phyloP scores from a whole-genome alignment of 345 rosid genomes.

The Salix udensis region DNA sequence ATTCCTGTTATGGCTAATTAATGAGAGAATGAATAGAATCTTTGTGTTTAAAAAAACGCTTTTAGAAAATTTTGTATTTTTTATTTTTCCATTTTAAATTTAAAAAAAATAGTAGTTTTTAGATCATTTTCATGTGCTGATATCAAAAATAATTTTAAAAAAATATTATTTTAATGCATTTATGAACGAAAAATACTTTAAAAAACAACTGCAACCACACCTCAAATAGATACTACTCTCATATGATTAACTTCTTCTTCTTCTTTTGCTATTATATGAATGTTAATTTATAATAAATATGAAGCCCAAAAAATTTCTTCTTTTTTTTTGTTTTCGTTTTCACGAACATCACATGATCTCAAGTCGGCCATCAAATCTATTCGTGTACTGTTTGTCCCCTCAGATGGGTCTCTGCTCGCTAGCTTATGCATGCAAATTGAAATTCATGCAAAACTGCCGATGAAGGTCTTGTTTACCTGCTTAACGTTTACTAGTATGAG shows the following conservation, averaged over 20 bases:
- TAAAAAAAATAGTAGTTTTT: fast-evolving
- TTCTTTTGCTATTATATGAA: background rate
- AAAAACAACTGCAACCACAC: no score
- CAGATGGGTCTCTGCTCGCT: background rate
- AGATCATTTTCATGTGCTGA: no score
- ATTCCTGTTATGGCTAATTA: background rate
- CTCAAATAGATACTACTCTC: no score
- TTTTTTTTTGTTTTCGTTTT: no score
- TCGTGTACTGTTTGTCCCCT: background rate
- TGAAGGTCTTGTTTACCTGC: no score
- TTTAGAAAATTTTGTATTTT: no score
- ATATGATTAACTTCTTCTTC: background rate
- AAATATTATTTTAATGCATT: no score
- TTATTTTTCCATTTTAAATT: no score
- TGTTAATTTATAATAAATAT: background rate
- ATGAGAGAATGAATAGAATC: background rate
- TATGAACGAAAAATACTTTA: no score
- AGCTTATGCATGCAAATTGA: background rate
- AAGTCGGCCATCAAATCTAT: background rate
- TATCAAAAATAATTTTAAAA: no score
- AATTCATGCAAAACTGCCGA: background rate
- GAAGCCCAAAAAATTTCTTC: background rate
- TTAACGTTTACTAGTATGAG: background rate
- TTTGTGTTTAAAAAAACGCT: background rate
- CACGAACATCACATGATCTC: background rate